A percentile compares a stretch with the other conserved stretches of the same genome.
phyloP scores from a whole-genome alignment of 352 stramenopile genomes.

The Pythium brachiatum region DNA sequence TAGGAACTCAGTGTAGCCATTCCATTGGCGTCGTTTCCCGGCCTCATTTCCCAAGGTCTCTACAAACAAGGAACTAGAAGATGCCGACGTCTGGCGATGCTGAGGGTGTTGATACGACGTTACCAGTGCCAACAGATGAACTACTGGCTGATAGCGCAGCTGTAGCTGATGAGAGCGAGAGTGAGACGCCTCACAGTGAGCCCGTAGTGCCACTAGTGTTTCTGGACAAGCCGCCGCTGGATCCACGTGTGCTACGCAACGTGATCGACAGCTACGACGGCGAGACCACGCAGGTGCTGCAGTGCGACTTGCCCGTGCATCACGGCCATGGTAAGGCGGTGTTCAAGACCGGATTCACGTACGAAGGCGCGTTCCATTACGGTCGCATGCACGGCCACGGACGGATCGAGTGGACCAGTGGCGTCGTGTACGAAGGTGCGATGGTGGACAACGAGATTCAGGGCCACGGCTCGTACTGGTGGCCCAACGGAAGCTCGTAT shows the following conservation, averaged over 20 bases:
- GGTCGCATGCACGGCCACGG: conserved; percentile 79
- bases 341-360: conserved; percentile 70
- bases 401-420: conserved; percentile 56
- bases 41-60: not conserved
- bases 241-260: conserved; percentile 56
- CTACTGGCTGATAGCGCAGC: not conserved
- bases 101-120: not conserved
- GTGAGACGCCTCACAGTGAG: not conserved
- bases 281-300: conserved; percentile 35
- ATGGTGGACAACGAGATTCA: conserved; percentile 73
- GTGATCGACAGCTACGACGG: conserved; percentile 51
- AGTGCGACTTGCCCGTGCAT: conserved; percentile 54
- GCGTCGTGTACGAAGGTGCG: conserved; percentile 66
- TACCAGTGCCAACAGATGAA: not conserved
- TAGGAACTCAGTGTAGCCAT: not conserved
- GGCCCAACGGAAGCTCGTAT: conserved; percentile 84
- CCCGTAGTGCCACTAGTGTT: not conserved
- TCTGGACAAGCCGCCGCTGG: conserved; percentile 34
- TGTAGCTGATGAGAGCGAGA: not conserved
- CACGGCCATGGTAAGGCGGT: conserved; percentile 51
- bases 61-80: not conserved
- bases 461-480: conserved; percentile 61
- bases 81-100: not conserved
- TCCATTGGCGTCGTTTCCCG: not conserved
- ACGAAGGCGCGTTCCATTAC: conserved; percentile 56